These are phyloP conservation scores for Mollisiaceae sp. DNA, from an alignment of 2,329 filamentous ascomycete species.

Conservation along the genomic window DNA sequence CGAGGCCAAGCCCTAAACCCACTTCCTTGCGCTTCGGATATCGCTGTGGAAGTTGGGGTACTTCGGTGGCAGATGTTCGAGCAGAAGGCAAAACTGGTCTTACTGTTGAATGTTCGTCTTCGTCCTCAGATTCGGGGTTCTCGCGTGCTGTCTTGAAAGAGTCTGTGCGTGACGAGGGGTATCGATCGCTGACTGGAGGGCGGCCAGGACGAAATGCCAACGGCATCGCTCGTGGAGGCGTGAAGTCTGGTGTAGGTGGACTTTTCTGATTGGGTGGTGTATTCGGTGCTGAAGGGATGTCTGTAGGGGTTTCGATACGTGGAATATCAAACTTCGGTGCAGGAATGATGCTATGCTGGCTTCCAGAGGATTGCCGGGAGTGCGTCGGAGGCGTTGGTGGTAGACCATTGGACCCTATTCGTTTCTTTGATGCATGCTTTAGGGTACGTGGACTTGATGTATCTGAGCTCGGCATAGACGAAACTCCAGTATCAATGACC, in stretches of 20 bases:
- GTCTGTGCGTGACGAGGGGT: conserved; percentile 52
- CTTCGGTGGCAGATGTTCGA: conserved; percentile 32
- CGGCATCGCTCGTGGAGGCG: conserved; percentile 64
- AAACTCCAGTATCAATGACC: conserved; percentile 35
- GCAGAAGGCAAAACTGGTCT: conserved; percentile 41
- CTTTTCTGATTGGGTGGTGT: conserved; percentile 70
- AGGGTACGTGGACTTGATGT: conserved; percentile 40
- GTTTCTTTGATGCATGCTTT: conserved; percentile 40
- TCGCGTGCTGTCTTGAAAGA: conserved; percentile 77
- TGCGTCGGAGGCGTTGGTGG: conserved; percentile 69
- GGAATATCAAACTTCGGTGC: conserved; percentile 32
- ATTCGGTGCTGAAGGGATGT: conserved; percentile 47
- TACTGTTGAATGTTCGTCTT: conserved; percentile 54
- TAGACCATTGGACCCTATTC: conserved; percentile 49
- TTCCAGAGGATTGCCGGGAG: conserved; percentile 61
- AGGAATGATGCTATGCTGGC: conserved; percentile 27
- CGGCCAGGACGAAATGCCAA: conserved; percentile 55
- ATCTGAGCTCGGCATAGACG: conserved; percentile 37
- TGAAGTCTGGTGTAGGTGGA: conserved; percentile 77
- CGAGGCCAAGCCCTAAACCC: conserved; percentile 45
- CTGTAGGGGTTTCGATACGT: conserved; percentile 26
- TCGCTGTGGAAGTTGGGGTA: conserved; percentile 30
- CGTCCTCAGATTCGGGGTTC: conserved; percentile 65
- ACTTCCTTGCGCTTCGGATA: conserved; percentile 37
- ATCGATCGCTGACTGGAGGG: conserved; percentile 54